phyloP scores from a whole-genome alignment of 73 alveolate species.

The Paramecium pentaurelia region DNA sequence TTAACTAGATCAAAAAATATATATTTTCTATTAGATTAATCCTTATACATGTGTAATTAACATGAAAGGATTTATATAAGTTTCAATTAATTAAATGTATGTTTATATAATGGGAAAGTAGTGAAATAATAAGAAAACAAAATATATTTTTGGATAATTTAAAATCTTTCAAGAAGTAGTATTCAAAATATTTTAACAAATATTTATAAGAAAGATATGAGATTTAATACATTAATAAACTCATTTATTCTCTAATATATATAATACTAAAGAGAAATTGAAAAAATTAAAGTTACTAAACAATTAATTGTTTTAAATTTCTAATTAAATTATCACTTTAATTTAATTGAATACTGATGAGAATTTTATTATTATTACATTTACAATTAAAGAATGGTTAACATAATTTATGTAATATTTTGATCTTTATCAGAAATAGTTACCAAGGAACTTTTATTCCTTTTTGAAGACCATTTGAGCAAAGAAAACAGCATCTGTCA shows the following conservation, averaged over 20 bases:
- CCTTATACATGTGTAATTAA: background rate
- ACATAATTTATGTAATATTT: background rate
- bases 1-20: background rate
- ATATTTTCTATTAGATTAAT: background rate
- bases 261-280: background rate
- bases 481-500: conserved; percentile 16
- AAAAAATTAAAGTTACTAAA: background rate
- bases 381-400: background rate
- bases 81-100: background rate
- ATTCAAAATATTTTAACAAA: background rate
- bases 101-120: background rate
- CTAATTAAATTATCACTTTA: background rate
- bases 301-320: background rate
- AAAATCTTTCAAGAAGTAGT: background rate
- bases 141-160: background rate
- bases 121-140: background rate
- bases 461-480: background rate
- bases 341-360: background rate
- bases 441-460: conserved; percentile 11
- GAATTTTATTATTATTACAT: background rate
- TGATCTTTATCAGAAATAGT: background rate
- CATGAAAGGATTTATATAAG: background rate
- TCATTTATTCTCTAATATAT: background rate
- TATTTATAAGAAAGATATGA: background rate
- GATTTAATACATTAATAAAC: background rate